Evolutionary conservation across 352 stramenopile genomes (phyloP).

Genomic region (Globisporangium canariense): DNA sequence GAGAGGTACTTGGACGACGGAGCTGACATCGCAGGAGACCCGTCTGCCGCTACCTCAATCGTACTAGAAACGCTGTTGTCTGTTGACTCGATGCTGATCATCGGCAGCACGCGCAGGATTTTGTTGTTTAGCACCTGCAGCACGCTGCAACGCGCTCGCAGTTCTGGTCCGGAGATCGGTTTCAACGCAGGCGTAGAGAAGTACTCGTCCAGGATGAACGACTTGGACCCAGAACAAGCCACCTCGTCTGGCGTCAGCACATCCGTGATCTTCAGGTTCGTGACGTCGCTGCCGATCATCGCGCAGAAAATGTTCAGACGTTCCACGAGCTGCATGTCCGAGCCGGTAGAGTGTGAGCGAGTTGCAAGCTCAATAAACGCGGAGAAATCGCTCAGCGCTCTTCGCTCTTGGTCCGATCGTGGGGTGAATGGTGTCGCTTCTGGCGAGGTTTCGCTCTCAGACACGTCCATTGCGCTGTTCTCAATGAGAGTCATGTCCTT

Average conservation of each 20-base stretch:
- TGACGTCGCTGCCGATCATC: slow-evolving; percentile 74
- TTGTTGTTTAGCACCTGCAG: slow-evolving; percentile 93
- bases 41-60: slow-evolving; percentile 47
- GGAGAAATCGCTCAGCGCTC: slow-evolving; percentile 42
- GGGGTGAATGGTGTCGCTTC: slow-evolving; percentile 41
- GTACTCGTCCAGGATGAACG: slow-evolving; percentile 64
- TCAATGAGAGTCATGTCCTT: slow-evolving; percentile 88
- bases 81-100: slow-evolving; percentile 73
- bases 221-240: slow-evolving; percentile 6
- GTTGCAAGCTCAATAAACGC: slow-evolving; percentile 70
- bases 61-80: slow-evolving; percentile 30
- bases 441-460: slow-evolving; percentile 30
- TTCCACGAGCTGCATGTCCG: slow-evolving; percentile 86
- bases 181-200: slow-evolving; percentile 71
- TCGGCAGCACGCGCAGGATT: slow-evolving; percentile 73
- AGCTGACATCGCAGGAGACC: slow-evolving; percentile 4
- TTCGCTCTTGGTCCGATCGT: slow-evolving; percentile 43
- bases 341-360: slow-evolving; percentile 44
- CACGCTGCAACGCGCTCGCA: slow-evolving; percentile 90
- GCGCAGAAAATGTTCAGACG: slow-evolving; percentile 80
- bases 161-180: slow-evolving; percentile 45
- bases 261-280: slow-evolving; percentile 70
- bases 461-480: slow-evolving; percentile 69
- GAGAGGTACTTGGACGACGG: slow-evolving; percentile 35
- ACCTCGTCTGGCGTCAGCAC: slow-evolving; percentile 45